Evolutionary conservation across 176 grass and related monocot species (phyloP).

Genomic region (sorghum (Sorghum bicolor)): DNA sequence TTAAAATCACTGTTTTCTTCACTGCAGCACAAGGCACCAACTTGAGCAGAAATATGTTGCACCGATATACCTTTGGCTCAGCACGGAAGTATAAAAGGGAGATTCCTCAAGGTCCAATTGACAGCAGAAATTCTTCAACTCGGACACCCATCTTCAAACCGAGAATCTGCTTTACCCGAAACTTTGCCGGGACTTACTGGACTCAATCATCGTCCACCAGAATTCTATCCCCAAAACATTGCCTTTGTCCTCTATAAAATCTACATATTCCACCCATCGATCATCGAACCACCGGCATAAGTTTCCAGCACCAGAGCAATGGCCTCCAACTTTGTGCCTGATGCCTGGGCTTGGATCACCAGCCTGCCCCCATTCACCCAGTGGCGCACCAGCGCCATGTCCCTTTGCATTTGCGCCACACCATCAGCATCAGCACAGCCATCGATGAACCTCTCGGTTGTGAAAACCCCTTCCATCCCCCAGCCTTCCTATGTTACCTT

Average conservation of each 20-base stretch:
- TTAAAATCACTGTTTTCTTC: neutral
- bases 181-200: neutral
- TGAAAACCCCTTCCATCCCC: slow-evolving; percentile 38
- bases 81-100: slow-evolving; percentile 23
- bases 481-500: slow-evolving; percentile 57
- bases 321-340: slow-evolving; percentile 55
- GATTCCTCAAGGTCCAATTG: slow-evolving; percentile 14
- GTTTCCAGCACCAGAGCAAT: slow-evolving; percentile 37
- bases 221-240: slow-evolving; percentile 25
- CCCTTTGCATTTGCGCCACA: slow-evolving; percentile 67
- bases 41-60: slow-evolving; percentile 11
- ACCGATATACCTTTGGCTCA: neutral
- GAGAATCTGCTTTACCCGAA: slow-evolving; percentile 42
- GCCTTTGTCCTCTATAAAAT: slow-evolving; percentile 38
- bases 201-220: slow-evolving; percentile 24
- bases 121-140: neutral
- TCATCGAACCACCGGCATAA: slow-evolving; percentile 10
- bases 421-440: slow-evolving; percentile 27
- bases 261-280: neutral
- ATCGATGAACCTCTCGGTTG: slow-evolving; percentile 54
- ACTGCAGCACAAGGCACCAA: neutral
- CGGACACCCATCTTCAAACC: neutral
- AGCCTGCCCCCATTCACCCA: slow-evolving; percentile 70
- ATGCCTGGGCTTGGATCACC: slow-evolving; percentile 70
- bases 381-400: slow-evolving; percentile 64